Percentiles rank a stretch among this genome's conserved stretches.
These are phyloP conservation scores for Colletotrichum sp. DNA, from an alignment of 2,329 filamentous ascomycete species.

Conservation along the genomic window DNA sequence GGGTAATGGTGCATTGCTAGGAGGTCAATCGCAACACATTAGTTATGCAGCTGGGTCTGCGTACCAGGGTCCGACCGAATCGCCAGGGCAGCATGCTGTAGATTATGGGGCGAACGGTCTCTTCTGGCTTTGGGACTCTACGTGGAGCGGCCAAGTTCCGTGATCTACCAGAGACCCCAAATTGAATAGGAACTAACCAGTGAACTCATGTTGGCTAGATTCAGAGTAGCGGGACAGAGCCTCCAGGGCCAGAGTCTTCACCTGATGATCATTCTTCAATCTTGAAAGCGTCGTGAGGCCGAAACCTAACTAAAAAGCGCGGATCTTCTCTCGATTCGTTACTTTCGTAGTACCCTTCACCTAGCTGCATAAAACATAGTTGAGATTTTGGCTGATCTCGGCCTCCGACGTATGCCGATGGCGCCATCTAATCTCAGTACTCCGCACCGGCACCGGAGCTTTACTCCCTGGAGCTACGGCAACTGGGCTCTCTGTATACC, in stretches of 20 bases:
- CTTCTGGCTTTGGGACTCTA: not conserved
- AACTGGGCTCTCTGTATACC: not conserved
- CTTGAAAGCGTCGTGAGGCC: not conserved
- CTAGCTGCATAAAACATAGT: not conserved
- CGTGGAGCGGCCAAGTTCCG: not conserved
- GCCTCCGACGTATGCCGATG: not conserved
- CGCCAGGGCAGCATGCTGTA: not conserved
- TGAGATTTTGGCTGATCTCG: not conserved
- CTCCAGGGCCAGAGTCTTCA: not conserved
- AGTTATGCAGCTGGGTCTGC: not conserved
- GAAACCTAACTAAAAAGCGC: accelerated
- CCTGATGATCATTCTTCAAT: not conserved
- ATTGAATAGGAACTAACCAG: accelerated
- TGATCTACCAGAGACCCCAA: not conserved
- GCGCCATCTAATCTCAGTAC: not conserved
- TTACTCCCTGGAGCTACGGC: not conserved
- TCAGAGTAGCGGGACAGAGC: not conserved
- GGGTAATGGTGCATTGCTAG: not conserved
- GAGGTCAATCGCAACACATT: not conserved
- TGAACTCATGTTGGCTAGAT: not conserved
- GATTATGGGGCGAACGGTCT: not conserved
- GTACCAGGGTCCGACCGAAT: not conserved
- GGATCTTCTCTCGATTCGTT: not conserved
- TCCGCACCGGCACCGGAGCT: not conserved
- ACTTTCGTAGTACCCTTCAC: accelerated